A percentile compares a stretch with the other conserved stretches of the same genome.
These are phyloP conservation scores for Kwoniella heveanensis DNA, from an alignment of 768 basidiomycete genomes.

Conservation along the genomic window DNA sequence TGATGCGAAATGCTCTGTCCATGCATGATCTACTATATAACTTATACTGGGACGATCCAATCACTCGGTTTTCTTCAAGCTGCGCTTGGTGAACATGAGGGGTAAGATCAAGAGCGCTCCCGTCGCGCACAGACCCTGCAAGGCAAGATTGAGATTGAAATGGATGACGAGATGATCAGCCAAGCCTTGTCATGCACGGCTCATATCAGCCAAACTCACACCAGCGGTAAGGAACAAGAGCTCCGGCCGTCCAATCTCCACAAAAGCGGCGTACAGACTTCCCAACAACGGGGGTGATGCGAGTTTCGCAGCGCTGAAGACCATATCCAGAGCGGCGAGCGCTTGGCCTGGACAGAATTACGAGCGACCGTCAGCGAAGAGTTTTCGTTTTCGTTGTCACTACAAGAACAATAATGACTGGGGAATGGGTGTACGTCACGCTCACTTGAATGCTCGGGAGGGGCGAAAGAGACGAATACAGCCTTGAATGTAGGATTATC, in stretches of 20 bases:
- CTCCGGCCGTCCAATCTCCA: conserved; percentile 42
- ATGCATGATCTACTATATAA: too few species aligned
- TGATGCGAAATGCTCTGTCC: too few species aligned
- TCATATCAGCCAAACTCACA: conserved; percentile 37
- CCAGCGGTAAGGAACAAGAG: conserved; percentile 44
- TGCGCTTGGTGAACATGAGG: conserved; percentile 22
- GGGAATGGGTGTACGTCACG: background rate
- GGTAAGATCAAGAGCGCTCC: conserved; percentile 28
- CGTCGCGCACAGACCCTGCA: conserved; percentile 29
- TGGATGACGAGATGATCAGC: too few species aligned
- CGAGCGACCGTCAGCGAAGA: too few species aligned
- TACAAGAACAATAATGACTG: too few species aligned
- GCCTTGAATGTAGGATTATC: conserved; percentile 51
- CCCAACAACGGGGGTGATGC: conserved; percentile 45
- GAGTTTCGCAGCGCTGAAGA: conserved; percentile 40
- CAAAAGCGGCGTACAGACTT: conserved; percentile 42
- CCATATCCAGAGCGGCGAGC: conserved; percentile 51
- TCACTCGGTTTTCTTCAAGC: conserved; percentile 14
- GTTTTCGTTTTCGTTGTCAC: too few species aligned
- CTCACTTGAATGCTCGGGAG: conserved; percentile 42
- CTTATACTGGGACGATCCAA: too few species aligned
- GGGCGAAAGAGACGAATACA: conserved; percentile 43
- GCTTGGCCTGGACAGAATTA: conserved; percentile 47
- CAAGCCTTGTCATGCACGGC: too few species aligned
- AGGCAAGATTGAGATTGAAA: too few species aligned